Percentiles rank a stretch among this genome's conserved stretches.
These are phyloP conservation scores for Lipomyces mesembrius DNA, from an alignment of 805 yeast species.

Conservation along the genomic window DNA sequence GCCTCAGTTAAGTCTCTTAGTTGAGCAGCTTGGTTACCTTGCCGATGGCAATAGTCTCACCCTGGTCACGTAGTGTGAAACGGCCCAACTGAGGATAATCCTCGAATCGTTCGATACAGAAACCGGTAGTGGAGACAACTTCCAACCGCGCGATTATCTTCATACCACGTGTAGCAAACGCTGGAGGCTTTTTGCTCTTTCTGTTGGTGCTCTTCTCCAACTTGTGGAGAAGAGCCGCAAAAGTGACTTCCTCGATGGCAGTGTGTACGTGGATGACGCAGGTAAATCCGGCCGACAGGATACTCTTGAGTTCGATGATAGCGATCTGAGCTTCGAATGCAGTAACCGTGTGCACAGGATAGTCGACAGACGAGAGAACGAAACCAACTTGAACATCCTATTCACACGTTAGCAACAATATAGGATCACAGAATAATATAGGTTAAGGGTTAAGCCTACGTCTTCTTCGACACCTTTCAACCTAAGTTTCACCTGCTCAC, in stretches of 20 bases:
- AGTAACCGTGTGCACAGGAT: constrained; percentile 90
- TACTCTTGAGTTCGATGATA: constrained; percentile 93
- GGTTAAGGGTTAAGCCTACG: too few species aligned
- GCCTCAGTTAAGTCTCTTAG: constrained; percentile 23
- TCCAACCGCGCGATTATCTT: constrained; percentile 92
- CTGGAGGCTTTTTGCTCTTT: constrained; percentile 94
- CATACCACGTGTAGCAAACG: constrained; percentile 99
- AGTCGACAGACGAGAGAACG: constrained; percentile 81
- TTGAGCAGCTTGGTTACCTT: constrained; percentile 83
- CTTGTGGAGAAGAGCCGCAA: constrained; percentile 84
- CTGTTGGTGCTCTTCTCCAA: constrained; percentile 96
- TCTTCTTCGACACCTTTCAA: constrained; percentile 97
- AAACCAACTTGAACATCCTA: constrained; percentile 83
- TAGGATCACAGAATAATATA: too few species aligned
- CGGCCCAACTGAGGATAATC: constrained; percentile 97
- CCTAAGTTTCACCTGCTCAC: constrained; percentile 95
- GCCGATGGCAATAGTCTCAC: constrained; percentile 97
- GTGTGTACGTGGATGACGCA: constrained; percentile 99
- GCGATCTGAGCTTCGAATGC: constrained; percentile 95
- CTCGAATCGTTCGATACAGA: constrained; percentile 89
- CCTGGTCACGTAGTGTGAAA: constrained; percentile 98
- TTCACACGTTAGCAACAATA: not conserved
- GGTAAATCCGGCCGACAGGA: constrained; percentile 91
- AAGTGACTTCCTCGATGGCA: constrained; percentile 92
- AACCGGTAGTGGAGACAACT: constrained; percentile 66